Conservation (phyloP, 495 filamentous ascomycete genomes). For the Aspergillus panamensis region DNA sequence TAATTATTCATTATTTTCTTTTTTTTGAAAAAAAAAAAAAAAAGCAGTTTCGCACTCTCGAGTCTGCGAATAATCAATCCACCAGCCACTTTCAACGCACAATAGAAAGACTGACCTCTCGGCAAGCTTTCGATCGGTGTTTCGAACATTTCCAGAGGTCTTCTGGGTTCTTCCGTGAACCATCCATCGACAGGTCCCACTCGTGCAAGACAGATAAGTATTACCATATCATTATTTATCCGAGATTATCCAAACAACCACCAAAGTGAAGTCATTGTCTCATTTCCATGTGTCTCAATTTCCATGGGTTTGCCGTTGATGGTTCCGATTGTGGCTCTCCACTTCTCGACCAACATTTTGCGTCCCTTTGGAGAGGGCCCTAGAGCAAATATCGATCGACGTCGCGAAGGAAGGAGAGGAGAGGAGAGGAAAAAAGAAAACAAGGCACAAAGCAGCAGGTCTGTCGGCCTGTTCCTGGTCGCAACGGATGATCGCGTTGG, state of each 20-base stretch:
- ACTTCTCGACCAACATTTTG: neutral
- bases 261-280: neutral
- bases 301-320: neutral
- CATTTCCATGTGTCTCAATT: neutral
- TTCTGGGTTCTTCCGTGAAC: neutral
- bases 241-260: neutral
- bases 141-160: constrained; percentile 8
- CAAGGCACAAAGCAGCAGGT: neutral
- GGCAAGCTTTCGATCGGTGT: constrained; percentile 7
- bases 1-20: neutral
- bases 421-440: neutral
- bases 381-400: neutral
- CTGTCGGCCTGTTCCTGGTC: neutral
- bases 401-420: neutral
- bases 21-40: neutral
- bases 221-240: neutral
- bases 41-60: neutral
- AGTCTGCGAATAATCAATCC: neutral
- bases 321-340: neutral
- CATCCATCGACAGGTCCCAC: neutral
- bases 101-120: neutral
- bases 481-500: neutral
- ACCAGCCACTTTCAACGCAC: neutral
- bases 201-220: neutral
- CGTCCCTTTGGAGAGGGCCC: neutral